Conservation (phyloP, 805 yeast species). For the Saccharomycopsis oosterbeekiorum region DNA sequence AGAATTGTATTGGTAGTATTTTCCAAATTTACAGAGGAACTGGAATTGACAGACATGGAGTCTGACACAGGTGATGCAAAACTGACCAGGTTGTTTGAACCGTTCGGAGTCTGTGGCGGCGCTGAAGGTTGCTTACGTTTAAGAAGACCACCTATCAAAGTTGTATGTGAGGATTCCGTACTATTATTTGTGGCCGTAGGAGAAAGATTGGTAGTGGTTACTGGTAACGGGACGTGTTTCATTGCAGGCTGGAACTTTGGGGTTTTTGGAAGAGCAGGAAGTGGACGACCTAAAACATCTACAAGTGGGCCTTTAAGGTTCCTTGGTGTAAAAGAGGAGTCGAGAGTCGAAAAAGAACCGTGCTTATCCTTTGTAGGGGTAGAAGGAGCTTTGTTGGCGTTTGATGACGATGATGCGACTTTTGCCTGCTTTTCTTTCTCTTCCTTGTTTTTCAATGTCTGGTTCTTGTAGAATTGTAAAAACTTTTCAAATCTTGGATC, state of each 20-base stretch:
- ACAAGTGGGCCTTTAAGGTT: conserved; percentile 21
- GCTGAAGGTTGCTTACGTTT: background rate
- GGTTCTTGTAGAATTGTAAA: conserved; percentile 29
- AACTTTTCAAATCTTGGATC: conserved; percentile 42
- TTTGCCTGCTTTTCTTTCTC: conserved; percentile 19
- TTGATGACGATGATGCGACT: background rate
- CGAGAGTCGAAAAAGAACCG: background rate
- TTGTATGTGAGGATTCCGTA: background rate
- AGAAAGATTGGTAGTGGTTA: conserved; percentile 7
- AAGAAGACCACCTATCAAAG: background rate
- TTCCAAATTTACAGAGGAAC: background rate
- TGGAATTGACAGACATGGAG: background rate
- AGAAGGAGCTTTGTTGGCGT: background rate
- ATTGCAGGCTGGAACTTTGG: conserved; percentile 43
- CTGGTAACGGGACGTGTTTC: conserved; percentile 18
- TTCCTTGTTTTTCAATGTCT: background rate
- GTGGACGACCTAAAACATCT: conserved; percentile 34
- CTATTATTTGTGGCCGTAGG: background rate
- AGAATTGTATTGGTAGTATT: background rate
- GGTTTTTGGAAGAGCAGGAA: conserved; percentile 42
- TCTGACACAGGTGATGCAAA: background rate
- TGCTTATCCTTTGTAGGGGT: background rate
- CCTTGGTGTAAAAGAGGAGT: conserved; percentile 2
- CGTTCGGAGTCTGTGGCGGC: background rate
- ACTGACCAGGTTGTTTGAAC: background rate